These are phyloP conservation scores for Beta corolliflora DNA, from an alignment of 179 eudicot genomes.

Conservation along the genomic window DNA sequence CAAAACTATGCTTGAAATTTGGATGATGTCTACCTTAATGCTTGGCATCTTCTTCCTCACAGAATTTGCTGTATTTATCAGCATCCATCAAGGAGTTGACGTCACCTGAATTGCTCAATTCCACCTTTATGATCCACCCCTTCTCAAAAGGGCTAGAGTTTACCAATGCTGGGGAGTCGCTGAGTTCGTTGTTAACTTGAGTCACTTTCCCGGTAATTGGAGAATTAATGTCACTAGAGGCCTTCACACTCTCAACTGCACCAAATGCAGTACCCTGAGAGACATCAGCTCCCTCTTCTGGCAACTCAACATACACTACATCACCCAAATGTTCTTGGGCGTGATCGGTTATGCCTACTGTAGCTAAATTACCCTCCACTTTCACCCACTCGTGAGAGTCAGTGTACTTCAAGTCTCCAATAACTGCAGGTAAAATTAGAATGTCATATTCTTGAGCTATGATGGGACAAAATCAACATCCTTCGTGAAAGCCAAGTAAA, in stretches of 20 bases:
- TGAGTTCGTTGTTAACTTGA: constrained; percentile 63
- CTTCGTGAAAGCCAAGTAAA: background rate
- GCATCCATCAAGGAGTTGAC: constrained; percentile 64
- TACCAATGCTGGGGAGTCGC: constrained; percentile 66
- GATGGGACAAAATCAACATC: background rate
- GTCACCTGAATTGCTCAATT: constrained; percentile 53
- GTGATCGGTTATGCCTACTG: constrained; percentile 86
- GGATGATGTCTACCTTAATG: constrained; percentile 32
- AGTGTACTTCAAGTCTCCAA: constrained; percentile 70
- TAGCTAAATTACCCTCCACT: constrained; percentile 70
- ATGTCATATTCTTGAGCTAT: background rate
- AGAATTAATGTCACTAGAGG: constrained; percentile 86
- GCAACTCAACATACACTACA: constrained; percentile 86
- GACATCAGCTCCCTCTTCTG: constrained; percentile 71
- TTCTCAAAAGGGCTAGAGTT: constrained; percentile 76
- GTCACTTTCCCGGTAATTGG: constrained; percentile 83
- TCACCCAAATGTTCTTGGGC: constrained; percentile 92
- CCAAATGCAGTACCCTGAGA: constrained; percentile 73
- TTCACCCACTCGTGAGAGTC: constrained; percentile 94
- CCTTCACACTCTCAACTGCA: constrained; percentile 96
- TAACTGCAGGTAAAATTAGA: constrained; percentile 49
- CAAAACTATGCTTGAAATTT: background rate
- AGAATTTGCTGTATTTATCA: constrained; percentile 74
- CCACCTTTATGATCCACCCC: constrained; percentile 96
- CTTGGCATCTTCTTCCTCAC: constrained; percentile 88